Percentiles rank a stretch among this genome's conserved stretches.
phyloP scores from a whole-genome alignment of 2,329 filamentous ascomycete species.

The Tricladium varicosporioides region DNA sequence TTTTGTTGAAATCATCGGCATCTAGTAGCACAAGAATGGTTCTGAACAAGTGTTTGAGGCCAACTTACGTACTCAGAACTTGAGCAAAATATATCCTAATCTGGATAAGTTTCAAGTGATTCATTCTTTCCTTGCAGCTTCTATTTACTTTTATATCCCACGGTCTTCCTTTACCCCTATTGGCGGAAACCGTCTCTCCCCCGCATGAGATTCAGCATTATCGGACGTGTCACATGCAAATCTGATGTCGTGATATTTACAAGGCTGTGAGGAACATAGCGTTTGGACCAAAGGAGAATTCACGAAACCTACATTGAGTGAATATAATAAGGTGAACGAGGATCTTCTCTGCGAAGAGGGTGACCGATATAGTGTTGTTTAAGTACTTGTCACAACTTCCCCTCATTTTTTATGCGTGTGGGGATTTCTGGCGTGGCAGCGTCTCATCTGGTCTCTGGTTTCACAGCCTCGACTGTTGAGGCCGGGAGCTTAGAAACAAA shows the following conservation, averaged over 20 bases:
- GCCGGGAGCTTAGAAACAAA: slow-evolving; percentile 7
- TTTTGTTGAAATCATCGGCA: no score
- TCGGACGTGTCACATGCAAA: neutral
- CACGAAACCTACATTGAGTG: neutral
- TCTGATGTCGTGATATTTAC: neutral
- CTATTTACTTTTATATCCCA: no score
- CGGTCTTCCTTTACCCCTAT: no score
- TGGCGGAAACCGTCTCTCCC: neutral
- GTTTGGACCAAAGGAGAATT: neutral
- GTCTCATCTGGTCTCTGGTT: slow-evolving; percentile 14
- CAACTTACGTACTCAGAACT: no score
- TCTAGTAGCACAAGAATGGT: no score
- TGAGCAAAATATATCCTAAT: no score
- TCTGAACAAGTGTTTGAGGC: no score
- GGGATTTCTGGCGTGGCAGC: slow-evolving; percentile 16
- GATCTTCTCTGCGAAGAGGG: neutral
- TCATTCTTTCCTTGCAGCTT: no score
- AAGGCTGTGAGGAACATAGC: neutral
- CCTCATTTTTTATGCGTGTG: slow-evolving; percentile 16
- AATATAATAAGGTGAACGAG: neutral
- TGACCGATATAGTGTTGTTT: neutral
- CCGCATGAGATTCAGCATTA: neutral
- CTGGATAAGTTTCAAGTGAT: no score
- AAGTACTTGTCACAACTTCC: slow-evolving; percentile 9
- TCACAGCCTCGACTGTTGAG: slow-evolving; percentile 16